Evolutionary conservation across 176 grass and related monocot genomes (phyloP), one percentile per base, ranked within the genome.

Genomic region (Thinopyrum elongatum): DNA sequence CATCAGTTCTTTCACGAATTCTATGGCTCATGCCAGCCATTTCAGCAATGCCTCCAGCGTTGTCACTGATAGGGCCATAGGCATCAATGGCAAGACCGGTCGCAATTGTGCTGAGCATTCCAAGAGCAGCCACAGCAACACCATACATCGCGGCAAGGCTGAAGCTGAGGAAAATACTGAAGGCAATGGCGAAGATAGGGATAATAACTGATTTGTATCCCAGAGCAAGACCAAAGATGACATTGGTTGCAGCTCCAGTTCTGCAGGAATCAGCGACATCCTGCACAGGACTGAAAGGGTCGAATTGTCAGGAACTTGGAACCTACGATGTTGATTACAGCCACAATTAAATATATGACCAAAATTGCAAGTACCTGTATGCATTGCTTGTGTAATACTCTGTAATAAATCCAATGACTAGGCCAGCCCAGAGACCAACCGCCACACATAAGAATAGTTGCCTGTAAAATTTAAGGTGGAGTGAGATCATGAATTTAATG

Each of bases 341-440:
- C 0, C 0, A 66, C 4, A 4, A 70, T 1, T 62, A 76, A 69
- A 39, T 17, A 59, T 28, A 83, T 74, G 26, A 66, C 22, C 34
- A 21, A 85, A 67, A 76, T 51, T 87, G 58, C 34, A 67, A 57
- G 47, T 79, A 97, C 93, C 93, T 93, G 80, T 98, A 98, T 68
- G 95, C 95, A 66, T 98, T 98, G 89, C 95, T 98, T 63, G 95
- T 98, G 80, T 98, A 98, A 27, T 98, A 98, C 82, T 98, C 95
- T 0, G 95, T 98, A 7, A 98, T 89, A 77, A 98, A 98, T 46
- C 95, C 95, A 31, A 98, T 98, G 77, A 98, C 72, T 19, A 98
- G 81, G 62, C 95, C 95, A 10, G 95, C 93, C 92, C 92, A 98
- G n/a, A 98, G 90, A 89, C 95, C 95, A 84, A 98, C 87, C 29